Base-by-base conservation (phyloP, 768 basidiomycete species). In the Panus rudis region DNA sequence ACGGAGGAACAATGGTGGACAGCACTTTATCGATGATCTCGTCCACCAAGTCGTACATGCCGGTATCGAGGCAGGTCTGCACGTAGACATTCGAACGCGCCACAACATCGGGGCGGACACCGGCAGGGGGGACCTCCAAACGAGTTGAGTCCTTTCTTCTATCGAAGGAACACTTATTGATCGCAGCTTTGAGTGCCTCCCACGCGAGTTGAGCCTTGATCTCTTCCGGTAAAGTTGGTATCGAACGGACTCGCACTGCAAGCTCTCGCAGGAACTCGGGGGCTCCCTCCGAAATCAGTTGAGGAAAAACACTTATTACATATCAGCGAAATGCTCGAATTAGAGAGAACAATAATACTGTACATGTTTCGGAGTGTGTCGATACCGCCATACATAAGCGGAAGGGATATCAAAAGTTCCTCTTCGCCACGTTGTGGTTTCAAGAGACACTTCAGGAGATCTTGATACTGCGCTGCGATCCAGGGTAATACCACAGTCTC, bases 231-330 rank as follows among this genome's bases (percentile, higher is more conserved):
- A 37, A 41, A 7, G 16, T 27, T 11, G 19, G 12, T 6, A 19
- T 19, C 4, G 20, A 5, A n/a, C 26, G 28, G 1, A 38, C 14
- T 13, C 22, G 21, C 6, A 24, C 17, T 11, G 46, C 46, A 12
- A 47, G 21, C 8, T 47, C 33, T 21, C 17, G 24, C 12, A 47
- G 25, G 20, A 37, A 14, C 4, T 32, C 17, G 5, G 21, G 10
- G 14, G 30, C 22, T 2, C 33, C 33, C 7, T 5, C 10, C 4
- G 24, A 2, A 16, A 38, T 6, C 12, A 47, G 6, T 26, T 37
- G 40, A 14, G 46, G 40, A 4, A 47, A 25, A 7, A 47, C 24
- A 33, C 46, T 47, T 21, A 30, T 30, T 30, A n/a, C n/a, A 10
- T 10, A n/a, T 30, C 10, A 30, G 28, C 10, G n/a, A 14, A 19